These are phyloP conservation scores for Teunomyces kruisii DNA, from an alignment of 805 yeast genomes.

Conservation along the genomic window DNA sequence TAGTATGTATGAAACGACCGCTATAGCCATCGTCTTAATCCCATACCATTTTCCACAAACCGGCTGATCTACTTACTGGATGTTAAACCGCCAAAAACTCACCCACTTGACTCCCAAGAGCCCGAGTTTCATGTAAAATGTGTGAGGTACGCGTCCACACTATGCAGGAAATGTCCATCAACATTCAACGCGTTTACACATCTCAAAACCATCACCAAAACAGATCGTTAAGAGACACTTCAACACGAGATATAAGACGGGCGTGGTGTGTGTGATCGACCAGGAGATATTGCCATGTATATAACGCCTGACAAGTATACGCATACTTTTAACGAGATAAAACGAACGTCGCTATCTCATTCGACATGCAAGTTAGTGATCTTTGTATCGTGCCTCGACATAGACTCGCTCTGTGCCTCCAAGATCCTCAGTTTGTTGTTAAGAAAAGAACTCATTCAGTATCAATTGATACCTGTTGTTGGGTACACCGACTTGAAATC, in stretches of 20 bases:
- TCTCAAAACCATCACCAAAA: neutral
- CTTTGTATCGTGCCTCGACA: conserved; percentile 85
- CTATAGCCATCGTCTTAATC: too few species aligned
- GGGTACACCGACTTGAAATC: conserved; percentile 79
- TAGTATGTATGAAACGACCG: too few species aligned
- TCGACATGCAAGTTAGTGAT: conserved; percentile 88
- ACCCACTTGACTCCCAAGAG: too few species aligned
- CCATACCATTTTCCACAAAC: too few species aligned
- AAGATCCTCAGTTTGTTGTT: conserved; percentile 69
- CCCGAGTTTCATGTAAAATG: too few species aligned
- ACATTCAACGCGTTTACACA: neutral
- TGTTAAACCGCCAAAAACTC: too few species aligned
- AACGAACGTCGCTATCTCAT: conserved; percentile 76
- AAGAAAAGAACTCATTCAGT: conserved; percentile 80
- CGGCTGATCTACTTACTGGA: too few species aligned
- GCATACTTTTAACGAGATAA: conserved; percentile 64
- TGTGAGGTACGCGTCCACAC: too few species aligned
- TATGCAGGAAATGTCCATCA: too few species aligned
- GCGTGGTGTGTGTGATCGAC: neutral
- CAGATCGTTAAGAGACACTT: neutral
- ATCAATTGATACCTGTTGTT: conserved; percentile 87
- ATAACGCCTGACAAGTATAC: conserved; percentile 69
- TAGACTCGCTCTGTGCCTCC: conserved; percentile 90
- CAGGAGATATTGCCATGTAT: conserved; percentile 57
- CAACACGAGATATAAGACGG: too few species aligned